These are phyloP conservation scores for Blumeria graminis DNA, from an alignment of 2,329 filamentous ascomycete genomes.

Conservation along the genomic window DNA sequence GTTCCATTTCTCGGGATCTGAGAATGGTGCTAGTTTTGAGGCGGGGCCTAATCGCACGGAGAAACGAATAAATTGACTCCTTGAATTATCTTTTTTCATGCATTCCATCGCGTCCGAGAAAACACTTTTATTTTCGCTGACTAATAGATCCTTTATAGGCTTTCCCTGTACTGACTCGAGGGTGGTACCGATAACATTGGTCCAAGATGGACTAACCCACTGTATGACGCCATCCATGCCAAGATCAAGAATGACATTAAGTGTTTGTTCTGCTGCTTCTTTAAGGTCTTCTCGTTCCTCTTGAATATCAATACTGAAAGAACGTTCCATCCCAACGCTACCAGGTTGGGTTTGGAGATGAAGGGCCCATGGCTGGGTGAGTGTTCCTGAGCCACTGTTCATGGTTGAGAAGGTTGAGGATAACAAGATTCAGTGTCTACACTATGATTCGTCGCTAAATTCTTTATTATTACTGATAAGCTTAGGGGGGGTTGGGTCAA, in stretches of 20 bases:
- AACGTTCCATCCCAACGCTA: slow-evolving; percentile 26
- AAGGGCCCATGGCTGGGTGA: too few species aligned
- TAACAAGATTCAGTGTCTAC: too few species aligned
- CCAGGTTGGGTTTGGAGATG: too few species aligned
- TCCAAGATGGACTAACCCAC: slow-evolving; percentile 95
- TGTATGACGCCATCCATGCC: slow-evolving; percentile 73
- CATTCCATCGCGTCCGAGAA: slow-evolving; percentile 69
- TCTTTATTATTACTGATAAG: too few species aligned
- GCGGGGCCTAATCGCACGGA: slow-evolving; percentile 42
- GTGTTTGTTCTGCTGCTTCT: slow-evolving; percentile 83
- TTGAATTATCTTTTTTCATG: slow-evolving; percentile 80
- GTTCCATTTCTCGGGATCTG: slow-evolving; percentile 11
- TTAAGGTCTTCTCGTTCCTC: slow-evolving; percentile 85
- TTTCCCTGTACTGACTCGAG: slow-evolving; percentile 50
- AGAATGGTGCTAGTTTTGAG: slow-evolving; percentile 33
- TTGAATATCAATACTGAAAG: slow-evolving; percentile 62
- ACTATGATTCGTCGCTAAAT: too few species aligned
- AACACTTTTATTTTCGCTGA: slow-evolving; percentile 50
- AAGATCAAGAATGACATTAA: slow-evolving; percentile 90
- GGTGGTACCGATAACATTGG: slow-evolving; percentile 66
- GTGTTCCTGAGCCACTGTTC: too few species aligned
- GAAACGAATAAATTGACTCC: slow-evolving; percentile 76
- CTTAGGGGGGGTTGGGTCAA: too few species aligned
- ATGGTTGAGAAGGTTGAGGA: too few species aligned
- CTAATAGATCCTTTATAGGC: slow-evolving; percentile 56